These are phyloP conservation scores for Coniosporium tulheliwenetii DNA, from an alignment of 2,329 filamentous ascomycete species.

Conservation along the genomic window DNA sequence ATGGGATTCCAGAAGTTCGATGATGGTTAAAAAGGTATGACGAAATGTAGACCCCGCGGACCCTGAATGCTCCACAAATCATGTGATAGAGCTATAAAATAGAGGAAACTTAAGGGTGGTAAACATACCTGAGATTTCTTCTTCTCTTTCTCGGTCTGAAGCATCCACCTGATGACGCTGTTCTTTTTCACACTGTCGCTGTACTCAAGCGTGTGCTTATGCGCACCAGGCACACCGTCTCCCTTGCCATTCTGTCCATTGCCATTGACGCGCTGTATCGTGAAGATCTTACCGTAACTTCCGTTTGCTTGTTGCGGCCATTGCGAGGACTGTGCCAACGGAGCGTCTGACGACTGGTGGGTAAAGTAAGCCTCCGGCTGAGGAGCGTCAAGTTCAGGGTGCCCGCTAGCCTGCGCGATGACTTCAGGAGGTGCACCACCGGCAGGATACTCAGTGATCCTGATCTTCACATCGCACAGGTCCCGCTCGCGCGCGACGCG, in stretches of 20 bases:
- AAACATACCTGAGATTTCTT: constrained; percentile 31
- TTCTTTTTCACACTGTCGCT: constrained; percentile 74
- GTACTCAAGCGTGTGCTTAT: constrained; percentile 56
- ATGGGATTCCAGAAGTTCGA: too few species aligned
- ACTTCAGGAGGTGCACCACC: constrained; percentile 15
- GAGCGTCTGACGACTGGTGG: background rate
- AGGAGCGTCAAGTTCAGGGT: background rate
- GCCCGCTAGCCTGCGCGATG: background rate
- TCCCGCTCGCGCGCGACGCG: constrained; percentile 59
- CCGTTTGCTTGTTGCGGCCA: background rate
- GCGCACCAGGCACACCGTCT: constrained; percentile 54
- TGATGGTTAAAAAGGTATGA: too few species aligned
- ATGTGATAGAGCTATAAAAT: too few species aligned
- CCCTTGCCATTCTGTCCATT: constrained; percentile 59
- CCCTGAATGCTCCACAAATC: too few species aligned
- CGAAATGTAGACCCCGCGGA: too few species aligned
- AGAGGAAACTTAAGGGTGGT: too few species aligned
- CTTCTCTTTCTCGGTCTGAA: constrained; percentile 48
- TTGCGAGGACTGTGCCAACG: background rate
- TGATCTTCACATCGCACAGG: constrained; percentile 77
- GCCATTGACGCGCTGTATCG: constrained; percentile 62
- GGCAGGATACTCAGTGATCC: constrained; percentile 66
- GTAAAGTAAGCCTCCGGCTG: background rate
- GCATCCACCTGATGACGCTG: constrained; percentile 50
- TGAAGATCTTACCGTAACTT: constrained; percentile 34